These are phyloP conservation scores for Yamadazyma aaseri DNA, from an alignment of 1,139 yeast species.

Conservation along the genomic window DNA sequence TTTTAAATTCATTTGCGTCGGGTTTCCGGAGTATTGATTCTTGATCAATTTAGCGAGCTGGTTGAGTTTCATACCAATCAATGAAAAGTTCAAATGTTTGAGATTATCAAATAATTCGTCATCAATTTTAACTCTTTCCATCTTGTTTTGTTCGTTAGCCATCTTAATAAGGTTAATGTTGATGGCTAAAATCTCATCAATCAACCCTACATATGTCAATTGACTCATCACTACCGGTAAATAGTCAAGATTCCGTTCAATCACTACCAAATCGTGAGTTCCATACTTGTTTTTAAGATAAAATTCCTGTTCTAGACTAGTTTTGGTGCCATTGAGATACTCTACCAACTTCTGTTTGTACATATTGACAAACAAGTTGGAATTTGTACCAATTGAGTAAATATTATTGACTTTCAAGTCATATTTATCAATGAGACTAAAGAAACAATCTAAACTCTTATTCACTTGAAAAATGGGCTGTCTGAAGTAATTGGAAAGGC, in stretches of 20 bases:
- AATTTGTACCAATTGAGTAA: slow-evolving; percentile 41
- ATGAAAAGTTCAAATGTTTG: slow-evolving; percentile 72
- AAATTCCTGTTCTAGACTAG: slow-evolving; percentile 37
- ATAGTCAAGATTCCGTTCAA: slow-evolving; percentile 77
- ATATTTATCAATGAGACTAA: slow-evolving; percentile 24
- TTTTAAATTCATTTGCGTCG: slow-evolving; percentile 45
- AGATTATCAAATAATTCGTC: slow-evolving; percentile 45
- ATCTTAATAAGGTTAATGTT: slow-evolving; percentile 47
- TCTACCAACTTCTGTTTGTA: slow-evolving; percentile 29
- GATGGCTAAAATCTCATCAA: slow-evolving; percentile 67
- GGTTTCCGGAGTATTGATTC: slow-evolving; percentile 62
- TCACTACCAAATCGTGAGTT: slow-evolving; percentile 62
- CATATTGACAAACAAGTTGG: slow-evolving; percentile 29
- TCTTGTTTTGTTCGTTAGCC: slow-evolving; percentile 18
- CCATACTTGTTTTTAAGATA: slow-evolving; percentile 35
- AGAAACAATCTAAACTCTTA: slow-evolving; percentile 24
- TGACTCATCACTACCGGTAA: slow-evolving; percentile 73
- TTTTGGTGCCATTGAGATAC: slow-evolving; percentile 27
- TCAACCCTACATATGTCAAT: slow-evolving; percentile 76
- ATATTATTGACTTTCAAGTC: slow-evolving; percentile 34
- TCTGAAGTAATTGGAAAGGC: slow-evolving; percentile 31
- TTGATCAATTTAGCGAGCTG: slow-evolving; percentile 70
- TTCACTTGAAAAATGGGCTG: slow-evolving; percentile 36
- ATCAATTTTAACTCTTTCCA: slow-evolving; percentile 20
- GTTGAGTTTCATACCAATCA: slow-evolving; percentile 74